phyloP scores from a whole-genome alignment of 2,329 filamentous ascomycete genomes.

The Sordariomycetes sp. region DNA sequence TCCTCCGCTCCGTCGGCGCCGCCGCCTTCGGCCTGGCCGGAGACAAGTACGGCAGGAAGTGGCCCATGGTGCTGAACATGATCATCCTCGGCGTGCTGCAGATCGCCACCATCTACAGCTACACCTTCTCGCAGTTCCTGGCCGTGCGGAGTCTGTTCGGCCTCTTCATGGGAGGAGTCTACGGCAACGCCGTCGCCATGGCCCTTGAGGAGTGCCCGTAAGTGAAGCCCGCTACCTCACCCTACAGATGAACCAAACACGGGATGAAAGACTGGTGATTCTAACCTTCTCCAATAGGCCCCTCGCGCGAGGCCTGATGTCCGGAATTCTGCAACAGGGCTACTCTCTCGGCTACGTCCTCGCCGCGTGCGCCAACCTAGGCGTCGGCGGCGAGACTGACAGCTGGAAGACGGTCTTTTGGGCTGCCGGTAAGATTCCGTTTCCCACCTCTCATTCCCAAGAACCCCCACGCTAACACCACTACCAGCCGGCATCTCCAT shows the following conservation, averaged over 20 bases:
- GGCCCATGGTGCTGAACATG: slow-evolving; percentile 77
- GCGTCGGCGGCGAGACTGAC: not conserved
- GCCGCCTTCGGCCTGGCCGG: slow-evolving; percentile 66
- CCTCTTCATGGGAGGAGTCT: slow-evolving; percentile 70
- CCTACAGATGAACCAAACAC: not conserved
- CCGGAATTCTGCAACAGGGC: slow-evolving; percentile 66
- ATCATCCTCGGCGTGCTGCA: slow-evolving; percentile 56
- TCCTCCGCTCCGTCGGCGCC: slow-evolving; percentile 66
- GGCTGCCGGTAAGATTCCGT: slow-evolving; percentile 46
- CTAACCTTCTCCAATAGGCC: slow-evolving; percentile 9
- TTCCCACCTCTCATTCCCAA: too few species aligned
- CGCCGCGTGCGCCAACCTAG: not conserved
- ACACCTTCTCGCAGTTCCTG: slow-evolving; percentile 60
- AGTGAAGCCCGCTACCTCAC: not conserved
- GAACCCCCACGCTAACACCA: slow-evolving; percentile 57
- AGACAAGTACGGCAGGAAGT: slow-evolving; percentile 73
- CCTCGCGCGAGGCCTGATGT: slow-evolving; percentile 62
- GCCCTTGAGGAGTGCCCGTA: slow-evolving; percentile 63
- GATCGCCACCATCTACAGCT: slow-evolving; percentile 60
- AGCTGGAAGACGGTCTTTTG: slow-evolving; percentile 10
- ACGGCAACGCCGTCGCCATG: slow-evolving; percentile 71
- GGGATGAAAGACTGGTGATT: not conserved
- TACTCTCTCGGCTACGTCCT: slow-evolving; percentile 11
- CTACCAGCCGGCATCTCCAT: slow-evolving; percentile 69
- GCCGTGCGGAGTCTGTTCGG: slow-evolving; percentile 68